phyloP scores from a whole-genome alignment of 2,329 filamentous ascomycete species.

The Ophiostoma sp. region DNA sequence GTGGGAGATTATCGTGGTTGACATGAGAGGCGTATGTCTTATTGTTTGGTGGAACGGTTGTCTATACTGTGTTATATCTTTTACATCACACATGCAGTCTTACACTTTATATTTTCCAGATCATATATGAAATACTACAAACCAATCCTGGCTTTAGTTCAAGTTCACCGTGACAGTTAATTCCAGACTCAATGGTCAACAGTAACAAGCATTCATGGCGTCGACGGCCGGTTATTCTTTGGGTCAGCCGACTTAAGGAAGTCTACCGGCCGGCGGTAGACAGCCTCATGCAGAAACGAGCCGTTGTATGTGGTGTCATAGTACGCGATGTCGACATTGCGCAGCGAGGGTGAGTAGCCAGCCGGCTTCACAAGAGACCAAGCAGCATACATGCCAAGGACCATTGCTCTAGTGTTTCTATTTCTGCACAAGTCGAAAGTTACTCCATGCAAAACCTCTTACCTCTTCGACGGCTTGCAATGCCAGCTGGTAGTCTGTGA shows the following conservation, averaged over 20 bases:
- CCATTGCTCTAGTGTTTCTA: neutral
- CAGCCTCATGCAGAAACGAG: conserved; percentile 48
- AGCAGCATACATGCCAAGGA: conserved; percentile 17
- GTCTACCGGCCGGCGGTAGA: conserved; percentile 42
- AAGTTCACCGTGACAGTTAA: too few relatives aligned
- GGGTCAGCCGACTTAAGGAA: conserved; percentile 14
- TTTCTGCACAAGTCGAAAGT: neutral
- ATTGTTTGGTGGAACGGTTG: too few relatives aligned
- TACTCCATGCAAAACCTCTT: too few relatives aligned
- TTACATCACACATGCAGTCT: too few relatives aligned
- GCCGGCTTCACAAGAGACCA: conserved; percentile 17
- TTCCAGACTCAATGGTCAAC: too few relatives aligned
- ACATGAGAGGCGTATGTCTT: too few relatives aligned
- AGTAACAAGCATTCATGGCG: neutral
- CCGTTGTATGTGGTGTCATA: conserved; percentile 46
- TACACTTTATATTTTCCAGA: too few relatives aligned
- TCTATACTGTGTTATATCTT: too few relatives aligned
- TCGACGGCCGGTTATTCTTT: neutral
- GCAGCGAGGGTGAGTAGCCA: conserved; percentile 32
- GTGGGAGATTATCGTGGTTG: too few relatives aligned
- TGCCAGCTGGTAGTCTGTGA: neutral
- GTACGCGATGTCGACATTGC: conserved; percentile 34
- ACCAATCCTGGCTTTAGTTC: too few relatives aligned
- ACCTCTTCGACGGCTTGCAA: neutral
- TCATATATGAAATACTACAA: too few relatives aligned